A percentile compares a stretch with the other conserved stretches of the same genome.
Evolutionary conservation across 495 filamentous ascomycete genomes (phyloP).

Genomic region (Hamigera avellanea): DNA sequence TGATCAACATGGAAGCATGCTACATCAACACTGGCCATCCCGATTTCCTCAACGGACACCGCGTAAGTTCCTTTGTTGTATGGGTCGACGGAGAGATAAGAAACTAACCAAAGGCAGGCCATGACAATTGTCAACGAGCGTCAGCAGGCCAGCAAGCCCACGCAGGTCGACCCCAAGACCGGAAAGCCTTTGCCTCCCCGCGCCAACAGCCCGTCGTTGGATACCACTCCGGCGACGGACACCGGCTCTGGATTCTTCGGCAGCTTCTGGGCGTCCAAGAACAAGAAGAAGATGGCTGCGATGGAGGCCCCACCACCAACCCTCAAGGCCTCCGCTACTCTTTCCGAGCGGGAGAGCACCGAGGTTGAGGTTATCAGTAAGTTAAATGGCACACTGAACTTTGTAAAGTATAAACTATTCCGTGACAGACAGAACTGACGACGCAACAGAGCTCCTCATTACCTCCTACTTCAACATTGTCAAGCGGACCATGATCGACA

Average conservation of each 20-base stretch:
- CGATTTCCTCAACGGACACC: slow-evolving; percentile 93
- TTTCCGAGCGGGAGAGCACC: slow-evolving; percentile 83
- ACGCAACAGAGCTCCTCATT: slow-evolving; percentile 70
- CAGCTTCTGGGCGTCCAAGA: slow-evolving; percentile 94
- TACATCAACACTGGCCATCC: slow-evolving; percentile 99
- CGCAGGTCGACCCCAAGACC: slow-evolving; percentile 97
- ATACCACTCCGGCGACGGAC: slow-evolving; percentile 38
- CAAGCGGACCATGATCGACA: slow-evolving; percentile 96
- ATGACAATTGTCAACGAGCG: slow-evolving; percentile 97
- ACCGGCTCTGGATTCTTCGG: slow-evolving; percentile 79
- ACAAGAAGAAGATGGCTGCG: slow-evolving; percentile 99
- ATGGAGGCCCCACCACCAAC: slow-evolving; percentile 93
- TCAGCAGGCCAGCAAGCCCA: slow-evolving; percentile 67
- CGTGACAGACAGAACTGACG: slow-evolving; percentile 2
- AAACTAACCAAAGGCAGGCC: slow-evolving; percentile 40
- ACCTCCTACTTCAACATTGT: slow-evolving; percentile 97
- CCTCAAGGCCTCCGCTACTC: slow-evolving; percentile 83
- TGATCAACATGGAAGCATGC: slow-evolving; percentile 90
- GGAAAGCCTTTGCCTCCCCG: slow-evolving; percentile 82
- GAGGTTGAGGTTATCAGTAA: slow-evolving; percentile 98
- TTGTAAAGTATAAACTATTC: not conserved
- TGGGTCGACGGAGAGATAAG: not conserved
- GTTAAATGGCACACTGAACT: slow-evolving; percentile 21
- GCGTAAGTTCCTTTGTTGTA: slow-evolving; percentile 35
- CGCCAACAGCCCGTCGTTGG: slow-evolving; percentile 55